Conservation (phyloP, 2,329 filamentous ascomycete genomes). For the Pseudonectria foliicola region DNA sequence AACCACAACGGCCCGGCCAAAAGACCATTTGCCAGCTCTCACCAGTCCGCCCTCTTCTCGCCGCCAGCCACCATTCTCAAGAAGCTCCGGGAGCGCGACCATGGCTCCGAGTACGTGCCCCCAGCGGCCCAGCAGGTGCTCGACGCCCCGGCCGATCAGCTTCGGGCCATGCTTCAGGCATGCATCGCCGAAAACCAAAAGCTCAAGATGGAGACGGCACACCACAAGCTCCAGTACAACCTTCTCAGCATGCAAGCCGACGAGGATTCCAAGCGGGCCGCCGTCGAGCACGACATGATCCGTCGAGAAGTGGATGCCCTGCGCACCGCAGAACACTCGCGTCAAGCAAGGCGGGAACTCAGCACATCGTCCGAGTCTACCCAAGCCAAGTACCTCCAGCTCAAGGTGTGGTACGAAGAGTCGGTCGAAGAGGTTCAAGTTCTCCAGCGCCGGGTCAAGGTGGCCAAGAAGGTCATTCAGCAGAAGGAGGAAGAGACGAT, state of each 20-base stretch:
- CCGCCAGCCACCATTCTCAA: slow-evolving; percentile 44
- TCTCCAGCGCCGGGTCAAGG: slow-evolving; percentile 58
- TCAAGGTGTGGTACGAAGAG: slow-evolving; percentile 60
- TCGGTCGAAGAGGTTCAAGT: slow-evolving; percentile 59
- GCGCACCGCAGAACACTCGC: slow-evolving; percentile 63
- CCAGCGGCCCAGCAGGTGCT: slow-evolving; percentile 44
- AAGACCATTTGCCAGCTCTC: slow-evolving; percentile 32
- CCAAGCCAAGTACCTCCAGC: slow-evolving; percentile 49
- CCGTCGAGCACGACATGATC: slow-evolving; percentile 89
- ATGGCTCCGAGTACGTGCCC: slow-evolving; percentile 35
- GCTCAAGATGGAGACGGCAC: slow-evolving; percentile 74
- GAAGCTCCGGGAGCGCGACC: slow-evolving; percentile 24
- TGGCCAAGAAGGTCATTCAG: slow-evolving; percentile 71
- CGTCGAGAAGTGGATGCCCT: slow-evolving; percentile 80
- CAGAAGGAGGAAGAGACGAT: slow-evolving; percentile 69
- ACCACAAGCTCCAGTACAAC: slow-evolving; percentile 85
- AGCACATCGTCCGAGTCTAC: slow-evolving; percentile 45
- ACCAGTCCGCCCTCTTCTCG: slow-evolving; percentile 44
- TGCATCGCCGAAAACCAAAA: slow-evolving; percentile 50
- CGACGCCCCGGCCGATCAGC: slow-evolving; percentile 47
- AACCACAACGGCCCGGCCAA: slow-evolving; percentile 23
- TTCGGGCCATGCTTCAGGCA: slow-evolving; percentile 48
- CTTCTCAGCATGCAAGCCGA: slow-evolving; percentile 77
- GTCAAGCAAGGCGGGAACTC: slow-evolving; percentile 50
- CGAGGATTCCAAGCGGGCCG: slow-evolving; percentile 78